A percentile compares a stretch with the other conserved stretches of the same genome.
These are phyloP conservation scores for Rhizopus delemar DNA, from an alignment of 371 early-diverging fungal species.

Conservation along the genomic window DNA sequence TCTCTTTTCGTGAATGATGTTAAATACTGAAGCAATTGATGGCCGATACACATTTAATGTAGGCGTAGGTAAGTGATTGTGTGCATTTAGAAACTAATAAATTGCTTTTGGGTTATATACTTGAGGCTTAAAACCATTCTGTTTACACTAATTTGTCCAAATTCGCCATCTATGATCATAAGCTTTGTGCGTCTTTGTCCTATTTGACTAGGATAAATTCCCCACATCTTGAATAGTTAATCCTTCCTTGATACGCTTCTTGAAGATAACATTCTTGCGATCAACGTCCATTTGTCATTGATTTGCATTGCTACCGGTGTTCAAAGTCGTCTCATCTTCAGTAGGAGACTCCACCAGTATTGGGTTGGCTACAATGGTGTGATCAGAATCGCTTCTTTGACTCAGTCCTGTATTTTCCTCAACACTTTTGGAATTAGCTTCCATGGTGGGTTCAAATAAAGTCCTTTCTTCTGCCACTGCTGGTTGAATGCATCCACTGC, in stretches of 20 bases:
- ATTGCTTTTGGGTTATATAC: neutral
- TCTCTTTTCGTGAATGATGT: neutral
- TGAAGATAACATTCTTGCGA: slow-evolving; percentile 5
- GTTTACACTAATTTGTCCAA: slow-evolving; percentile 5
- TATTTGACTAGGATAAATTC: neutral
- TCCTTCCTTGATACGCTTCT: neutral
- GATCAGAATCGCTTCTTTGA: neutral
- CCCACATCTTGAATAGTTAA: neutral
- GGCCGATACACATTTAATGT: neutral
- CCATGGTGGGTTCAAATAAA: slow-evolving; percentile 2
- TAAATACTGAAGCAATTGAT: slow-evolving; percentile 5
- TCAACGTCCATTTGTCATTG: neutral
- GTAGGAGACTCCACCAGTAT: slow-evolving; percentile 3
- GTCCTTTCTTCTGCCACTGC: neutral
- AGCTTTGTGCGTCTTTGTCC: neutral
- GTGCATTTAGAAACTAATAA: neutral
- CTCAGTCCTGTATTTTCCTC: neutral
- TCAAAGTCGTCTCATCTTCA: neutral
- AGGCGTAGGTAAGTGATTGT: neutral
- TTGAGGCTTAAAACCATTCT: neutral
- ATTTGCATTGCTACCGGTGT: neutral
- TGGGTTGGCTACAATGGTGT: slow-evolving; percentile 1
- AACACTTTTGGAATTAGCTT: slow-evolving; percentile 7
- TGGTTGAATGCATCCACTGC: slow-evolving; percentile 3
- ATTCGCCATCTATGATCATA: slow-evolving; percentile 11